Base-by-base conservation (phyloP, 495 filamentous ascomycete genomes). In the Oidiodendron maius region DNA sequence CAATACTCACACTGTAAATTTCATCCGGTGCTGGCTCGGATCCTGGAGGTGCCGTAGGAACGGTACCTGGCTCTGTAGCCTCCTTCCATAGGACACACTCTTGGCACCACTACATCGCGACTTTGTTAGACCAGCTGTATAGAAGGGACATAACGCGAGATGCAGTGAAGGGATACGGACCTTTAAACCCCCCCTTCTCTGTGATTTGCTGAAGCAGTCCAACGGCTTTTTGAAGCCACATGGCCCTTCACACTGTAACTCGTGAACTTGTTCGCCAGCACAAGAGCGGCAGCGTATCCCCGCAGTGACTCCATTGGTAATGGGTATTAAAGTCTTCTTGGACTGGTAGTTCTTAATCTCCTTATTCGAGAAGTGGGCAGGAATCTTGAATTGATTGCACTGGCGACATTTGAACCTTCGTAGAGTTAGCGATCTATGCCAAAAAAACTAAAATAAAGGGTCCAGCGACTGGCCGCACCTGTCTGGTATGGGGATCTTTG, bases 121-220 rank as follows among this genome's bases (percentile, higher is more conserved):
- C 35, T n/a, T n/a, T n/a, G n/a, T n/a, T n/a, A n/a, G n/a, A n/a
- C n/a, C n/a, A n/a, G n/a, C n/a, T n/a, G 61, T 43, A 59, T 21
- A 30, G 0, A 21, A 17, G 40, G 18, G 10, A 24, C 21, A 45
- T 36, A 32, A 52, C 48, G 58, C 18, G 57, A 38, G 25, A 25
- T 22, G 20, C 12, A 17, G n/a, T 25, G 20, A 4, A n/a, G n/a
- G n/a, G 15, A 10, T 22, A 36, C 16, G 2, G 18, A 38, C 44
- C 20, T 22, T 25, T n/a, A n/a, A 17, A 4, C 44, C 30, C 18
- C 34, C 13, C 8, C 9, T 38, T 47, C 44, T 21, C 17, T 26
- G 32, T 20, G 50, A 63, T 52, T 80, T 83, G 36, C 75, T 74
- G 58, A 86, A 89, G 0, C 65, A 60, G 0, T 76, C 66, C 1